phyloP scores from a whole-genome alignment of 192 early-diverging fungal species.

The Coemansia sp. region DNA sequence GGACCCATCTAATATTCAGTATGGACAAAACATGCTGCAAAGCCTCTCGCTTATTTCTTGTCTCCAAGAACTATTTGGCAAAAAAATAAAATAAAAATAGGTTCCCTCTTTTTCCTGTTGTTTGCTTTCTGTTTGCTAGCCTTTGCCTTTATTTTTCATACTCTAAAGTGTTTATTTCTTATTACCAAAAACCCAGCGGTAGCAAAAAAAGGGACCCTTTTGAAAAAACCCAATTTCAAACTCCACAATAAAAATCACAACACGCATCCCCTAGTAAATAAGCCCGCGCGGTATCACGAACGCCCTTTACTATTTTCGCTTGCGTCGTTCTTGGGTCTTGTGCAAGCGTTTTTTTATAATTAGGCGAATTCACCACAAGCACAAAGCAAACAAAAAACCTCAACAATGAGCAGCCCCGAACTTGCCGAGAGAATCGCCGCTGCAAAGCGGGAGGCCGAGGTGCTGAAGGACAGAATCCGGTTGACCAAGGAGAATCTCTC shows the following conservation, averaged over 20 bases:
- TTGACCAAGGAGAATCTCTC: conserved; percentile 90
- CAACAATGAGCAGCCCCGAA: conserved; percentile 57
- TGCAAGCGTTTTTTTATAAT: not conserved
- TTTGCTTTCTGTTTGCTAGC: conserved; percentile 6
- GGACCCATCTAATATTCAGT: conserved; percentile 5
- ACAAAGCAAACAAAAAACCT: not conserved
- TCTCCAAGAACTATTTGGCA: not conserved
- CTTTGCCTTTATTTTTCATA: not conserved
- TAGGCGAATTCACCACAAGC: conserved; percentile 1
- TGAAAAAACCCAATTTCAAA: conserved; percentile 6
- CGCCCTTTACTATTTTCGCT: not conserved
- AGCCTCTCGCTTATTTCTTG: conserved; percentile 1
- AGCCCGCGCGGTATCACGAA: not conserved
- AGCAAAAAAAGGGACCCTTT: not conserved
- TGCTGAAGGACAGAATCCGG: conserved; percentile 94
- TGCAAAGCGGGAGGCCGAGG: conserved; percentile 93
- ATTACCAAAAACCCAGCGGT: not conserved
- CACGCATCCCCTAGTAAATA: too few relatives aligned
- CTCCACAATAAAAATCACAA: not conserved
- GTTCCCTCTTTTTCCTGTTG: not conserved
- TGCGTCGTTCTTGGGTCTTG: not conserved
- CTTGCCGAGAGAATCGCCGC: conserved; percentile 85
- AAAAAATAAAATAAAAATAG: too few relatives aligned
- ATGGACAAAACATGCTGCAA: not conserved
- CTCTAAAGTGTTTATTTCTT: conserved; percentile 2